Base-by-base conservation (phyloP, 2,329 filamentous ascomycete species). In the Sporothrix humicola region DNA sequence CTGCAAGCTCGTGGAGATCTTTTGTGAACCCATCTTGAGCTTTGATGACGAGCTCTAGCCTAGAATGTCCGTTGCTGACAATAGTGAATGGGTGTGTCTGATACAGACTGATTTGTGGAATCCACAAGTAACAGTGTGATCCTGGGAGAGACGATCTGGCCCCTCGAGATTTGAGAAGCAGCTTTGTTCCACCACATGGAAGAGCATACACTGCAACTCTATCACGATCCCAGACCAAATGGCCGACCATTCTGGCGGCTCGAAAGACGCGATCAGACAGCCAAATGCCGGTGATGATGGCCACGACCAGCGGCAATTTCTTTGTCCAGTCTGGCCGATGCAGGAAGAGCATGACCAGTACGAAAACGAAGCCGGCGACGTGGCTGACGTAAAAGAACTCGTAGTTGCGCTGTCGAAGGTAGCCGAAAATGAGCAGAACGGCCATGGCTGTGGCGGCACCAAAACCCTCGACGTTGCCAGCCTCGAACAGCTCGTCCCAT, bases 11-110 rank as follows among this genome's bases (percentile, higher is more conserved):
- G 78, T 87, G 83, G 7, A 89, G 79, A 58, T 84, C 82, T 17
- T 80, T 80, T 0, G 87, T 89, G 76, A 89, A 89, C 15, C 87
- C 87, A 74, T 85, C 84, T 73, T 86, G 83, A 0, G 86, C 83
- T 26, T 83, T 82, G 58, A 89, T 83, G 48, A 90, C 83, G 54
- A 90, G 86, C 79, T 89, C 86, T 13, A 87, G 74, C 0, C 78
- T 81, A 0, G 76, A 76, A 0, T 85, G 83, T 23, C 84, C 79
- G 46, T 81, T 82, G 26, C 83, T 79, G 8, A 85, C 85, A 69
- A 90, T 86, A 2, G 88, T 90, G 76, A 90, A 90, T 0, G 88
- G 88, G 73, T 91, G 89, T 1, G 86, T 88, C 78, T 90, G 85
- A 12, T 84, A 80, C 0, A 82, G 73, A 1, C 87, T 84, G 48